Percentiles rank a stretch among this genome's conserved stretches.
Evolutionary conservation across 192 early-diverging fungal species (phyloP).

Genomic region (Backusella liffmaniae): DNA sequence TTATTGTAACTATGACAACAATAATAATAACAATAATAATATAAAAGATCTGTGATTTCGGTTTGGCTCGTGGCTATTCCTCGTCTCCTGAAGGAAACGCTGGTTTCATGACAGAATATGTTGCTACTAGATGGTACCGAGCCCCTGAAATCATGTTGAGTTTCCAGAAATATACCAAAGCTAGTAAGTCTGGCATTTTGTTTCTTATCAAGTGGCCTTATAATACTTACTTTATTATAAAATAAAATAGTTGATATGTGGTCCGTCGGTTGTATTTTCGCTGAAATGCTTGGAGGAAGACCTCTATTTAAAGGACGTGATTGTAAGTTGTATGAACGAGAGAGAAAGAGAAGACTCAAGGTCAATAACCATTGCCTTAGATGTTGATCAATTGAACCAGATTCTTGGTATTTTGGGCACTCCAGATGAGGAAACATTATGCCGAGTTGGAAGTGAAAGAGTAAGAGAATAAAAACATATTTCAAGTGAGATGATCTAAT

Average conservation of each 20-base stretch:
- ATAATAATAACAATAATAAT: not conserved
- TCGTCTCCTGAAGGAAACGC: conserved; percentile 77
- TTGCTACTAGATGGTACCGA: conserved; percentile 99
- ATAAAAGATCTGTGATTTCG: conserved; percentile 95
- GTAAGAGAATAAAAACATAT: conserved; percentile 36
- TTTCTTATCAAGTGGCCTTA: not conserved
- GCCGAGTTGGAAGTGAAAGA: conserved; percentile 88
- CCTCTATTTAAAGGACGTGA: conserved; percentile 97
- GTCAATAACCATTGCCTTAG: conserved; percentile 6
- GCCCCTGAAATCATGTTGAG: conserved; percentile 99
- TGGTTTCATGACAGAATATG: conserved; percentile 99
- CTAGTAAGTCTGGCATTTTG: conserved; percentile 54
- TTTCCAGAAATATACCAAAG: conserved; percentile 98
- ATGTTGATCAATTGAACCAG: conserved; percentile 98
- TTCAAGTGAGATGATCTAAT: not conserved
- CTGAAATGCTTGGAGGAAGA: conserved; percentile 90
- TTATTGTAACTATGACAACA: not conserved
- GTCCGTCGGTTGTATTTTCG: conserved; percentile 99
- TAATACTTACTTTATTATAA: not conserved
- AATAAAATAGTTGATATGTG: conserved; percentile 81
- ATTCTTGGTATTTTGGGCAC: conserved; percentile 94
- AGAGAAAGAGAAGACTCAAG: not conserved
- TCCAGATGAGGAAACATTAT: conserved; percentile 87
- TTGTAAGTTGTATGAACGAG: conserved; percentile 45
- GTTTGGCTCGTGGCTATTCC: conserved; percentile 90